Conservation (phyloP, 768 basidiomycete genomes). For the Crucibulum laeve region DNA sequence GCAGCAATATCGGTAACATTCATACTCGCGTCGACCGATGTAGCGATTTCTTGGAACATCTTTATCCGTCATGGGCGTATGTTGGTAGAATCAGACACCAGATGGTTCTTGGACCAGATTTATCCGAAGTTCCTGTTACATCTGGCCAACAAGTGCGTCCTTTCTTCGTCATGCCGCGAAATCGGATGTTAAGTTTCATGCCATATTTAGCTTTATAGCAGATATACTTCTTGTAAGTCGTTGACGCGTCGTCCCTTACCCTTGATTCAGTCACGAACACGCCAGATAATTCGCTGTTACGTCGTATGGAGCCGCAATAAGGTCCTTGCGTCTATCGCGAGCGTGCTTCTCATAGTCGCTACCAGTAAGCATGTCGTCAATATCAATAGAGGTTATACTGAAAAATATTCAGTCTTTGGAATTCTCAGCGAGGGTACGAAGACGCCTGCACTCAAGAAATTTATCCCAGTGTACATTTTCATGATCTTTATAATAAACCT, state of each 20-base stretch:
- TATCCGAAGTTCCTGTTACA: constrained; percentile 18
- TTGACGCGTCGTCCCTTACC: not conserved
- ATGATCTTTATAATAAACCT: constrained; percentile 13
- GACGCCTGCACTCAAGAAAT: constrained; percentile 7
- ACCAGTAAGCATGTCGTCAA: constrained; percentile 12
- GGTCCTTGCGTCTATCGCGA: constrained; percentile 11
- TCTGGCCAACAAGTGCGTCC: constrained; percentile 19
- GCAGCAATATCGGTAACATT: constrained; percentile 14
- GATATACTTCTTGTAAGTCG: constrained; percentile 20
- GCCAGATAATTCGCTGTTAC: constrained; percentile 22
- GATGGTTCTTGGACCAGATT: constrained; percentile 6
- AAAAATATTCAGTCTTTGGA: constrained; percentile 11
- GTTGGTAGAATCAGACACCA: constrained; percentile 7
- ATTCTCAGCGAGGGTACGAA: constrained; percentile 13
- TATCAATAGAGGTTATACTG: not conserved
- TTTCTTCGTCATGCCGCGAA: not conserved
- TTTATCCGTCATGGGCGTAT: constrained; percentile 5
- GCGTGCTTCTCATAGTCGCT: constrained; percentile 14
- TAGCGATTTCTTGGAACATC: constrained; percentile 14
- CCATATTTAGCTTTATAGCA: constrained; percentile 15
- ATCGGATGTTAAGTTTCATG: not conserved
- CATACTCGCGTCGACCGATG: constrained; percentile 14
- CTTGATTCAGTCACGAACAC: not conserved
- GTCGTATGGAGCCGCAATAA: constrained; percentile 20
- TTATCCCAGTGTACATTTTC: constrained; percentile 11